Percentiles rank a stretch among this genome's conserved stretches.
Evolutionary conservation across 257 asterid genomes (phyloP).

Genomic region (Ligustrum vulgare): DNA sequence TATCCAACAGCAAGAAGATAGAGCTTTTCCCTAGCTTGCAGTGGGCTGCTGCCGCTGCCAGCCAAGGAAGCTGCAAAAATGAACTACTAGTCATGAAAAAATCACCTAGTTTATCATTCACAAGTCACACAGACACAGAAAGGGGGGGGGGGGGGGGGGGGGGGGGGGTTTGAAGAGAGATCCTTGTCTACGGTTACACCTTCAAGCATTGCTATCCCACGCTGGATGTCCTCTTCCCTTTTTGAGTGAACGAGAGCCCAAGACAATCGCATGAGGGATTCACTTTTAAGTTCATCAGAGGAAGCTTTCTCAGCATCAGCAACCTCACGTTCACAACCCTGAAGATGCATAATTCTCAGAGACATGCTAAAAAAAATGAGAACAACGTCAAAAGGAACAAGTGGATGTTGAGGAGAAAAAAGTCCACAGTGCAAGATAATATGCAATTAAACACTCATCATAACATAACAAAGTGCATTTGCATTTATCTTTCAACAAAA

Average conservation of each 20-base stretch:
- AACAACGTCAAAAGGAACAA: neutral
- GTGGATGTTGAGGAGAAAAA: neutral
- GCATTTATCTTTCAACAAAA: neutral
- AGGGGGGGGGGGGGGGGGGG: neutral
- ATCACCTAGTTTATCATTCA: slow-evolving; percentile 13
- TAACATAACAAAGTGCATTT: neutral
- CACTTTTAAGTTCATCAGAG: slow-evolving; percentile 69
- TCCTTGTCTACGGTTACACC: slow-evolving; percentile 37
- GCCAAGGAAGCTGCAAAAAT: slow-evolving; percentile 67
- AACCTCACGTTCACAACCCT: slow-evolving; percentile 95
- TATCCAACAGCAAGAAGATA: slow-evolving; percentile 89
- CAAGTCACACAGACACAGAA: neutral
- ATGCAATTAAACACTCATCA: neutral
- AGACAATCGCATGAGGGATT: slow-evolving; percentile 88
- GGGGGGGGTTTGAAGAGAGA: too few relatives aligned
- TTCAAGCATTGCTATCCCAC: slow-evolving; percentile 98
- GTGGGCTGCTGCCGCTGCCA: slow-evolving; percentile 45
- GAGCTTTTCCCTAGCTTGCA: slow-evolving; percentile 58
- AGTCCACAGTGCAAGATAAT: neutral
- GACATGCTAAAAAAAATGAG: slow-evolving; percentile 14
- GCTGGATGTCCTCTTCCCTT: slow-evolving; percentile 74
- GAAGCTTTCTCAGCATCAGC: slow-evolving; percentile 81
- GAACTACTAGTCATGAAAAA: slow-evolving; percentile 20
- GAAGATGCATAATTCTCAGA: slow-evolving; percentile 26
- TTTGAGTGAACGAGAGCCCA: slow-evolving; percentile 98